A percentile compares a stretch with the other conserved stretches of the same genome.
phyloP scores from a whole-genome alignment of 495 filamentous ascomycete genomes.

The Parmelia sp. region DNA sequence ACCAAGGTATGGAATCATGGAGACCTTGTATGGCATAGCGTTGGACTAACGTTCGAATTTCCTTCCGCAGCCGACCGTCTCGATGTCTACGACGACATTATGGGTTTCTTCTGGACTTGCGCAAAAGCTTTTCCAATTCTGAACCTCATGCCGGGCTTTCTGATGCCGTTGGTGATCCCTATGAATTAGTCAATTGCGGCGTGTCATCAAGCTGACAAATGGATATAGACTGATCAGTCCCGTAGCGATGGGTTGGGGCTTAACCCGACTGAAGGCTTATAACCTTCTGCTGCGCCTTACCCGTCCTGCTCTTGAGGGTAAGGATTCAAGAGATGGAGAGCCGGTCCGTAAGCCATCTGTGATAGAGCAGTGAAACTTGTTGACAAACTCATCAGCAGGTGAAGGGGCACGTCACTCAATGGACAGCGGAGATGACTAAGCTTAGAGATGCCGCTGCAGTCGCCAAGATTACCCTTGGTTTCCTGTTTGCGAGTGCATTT shows the following conservation, averaged over 20 bases:
- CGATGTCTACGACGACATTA: slow-evolving; percentile 20
- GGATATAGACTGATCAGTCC: slow-evolving; percentile 8
- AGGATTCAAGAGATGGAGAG: slow-evolving; percentile 2
- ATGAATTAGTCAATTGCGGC: neutral
- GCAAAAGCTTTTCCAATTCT: slow-evolving; percentile 21
- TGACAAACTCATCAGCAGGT: neutral
- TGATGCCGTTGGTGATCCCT: slow-evolving; percentile 17
- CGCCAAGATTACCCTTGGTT: slow-evolving; percentile 21
- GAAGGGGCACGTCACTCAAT: slow-evolving; percentile 17
- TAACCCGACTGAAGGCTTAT: neutral
- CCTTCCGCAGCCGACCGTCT: slow-evolving; percentile 5
- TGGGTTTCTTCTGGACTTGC: slow-evolving; percentile 20
- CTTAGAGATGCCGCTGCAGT: slow-evolving; percentile 17
- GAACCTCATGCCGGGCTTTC: slow-evolving; percentile 16
- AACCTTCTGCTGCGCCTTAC: neutral
- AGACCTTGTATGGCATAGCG: neutral
- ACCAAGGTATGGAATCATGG: slow-evolving; percentile 7
- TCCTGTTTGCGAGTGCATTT: slow-evolving; percentile 23
- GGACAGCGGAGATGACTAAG: slow-evolving; percentile 19
- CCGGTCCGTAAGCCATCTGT: neutral
- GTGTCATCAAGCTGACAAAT: neutral
- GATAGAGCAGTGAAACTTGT: neutral
- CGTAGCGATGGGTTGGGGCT: slow-evolving; percentile 9
- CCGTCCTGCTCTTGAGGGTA: neutral
- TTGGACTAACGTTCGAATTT: slow-evolving; percentile 1